phyloP scores from a whole-genome alignment of 768 basidiomycete species.

The Erythrobasidium yunnanense region DNA sequence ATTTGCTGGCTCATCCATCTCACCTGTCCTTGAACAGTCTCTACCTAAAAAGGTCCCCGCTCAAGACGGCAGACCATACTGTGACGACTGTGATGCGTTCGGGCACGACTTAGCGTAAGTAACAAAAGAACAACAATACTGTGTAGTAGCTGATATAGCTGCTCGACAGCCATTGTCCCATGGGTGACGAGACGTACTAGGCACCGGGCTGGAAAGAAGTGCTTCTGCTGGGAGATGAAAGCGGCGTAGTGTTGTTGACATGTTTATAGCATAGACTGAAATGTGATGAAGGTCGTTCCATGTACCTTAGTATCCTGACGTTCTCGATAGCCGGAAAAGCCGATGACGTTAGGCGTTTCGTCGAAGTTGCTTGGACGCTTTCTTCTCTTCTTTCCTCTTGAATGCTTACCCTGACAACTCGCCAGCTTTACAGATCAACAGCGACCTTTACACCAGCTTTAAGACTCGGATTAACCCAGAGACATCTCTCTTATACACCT shows the following conservation, averaged over 20 bases:
- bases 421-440: neutral
- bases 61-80: conserved; percentile 48
- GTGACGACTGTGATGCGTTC: conserved; percentile 68
- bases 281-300: no score
- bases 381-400: neutral
- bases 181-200: conserved; percentile 76
- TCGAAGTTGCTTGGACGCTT: no score
- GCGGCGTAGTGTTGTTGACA: no score
- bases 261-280: no score
- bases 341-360: no score
- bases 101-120: neutral
- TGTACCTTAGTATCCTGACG: no score
- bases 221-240: no score
- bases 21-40: conserved; percentile 20
- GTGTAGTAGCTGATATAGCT: neutral
- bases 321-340: no score
- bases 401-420: neutral
- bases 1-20: conserved; percentile 18
- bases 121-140: neutral
- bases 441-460: neutral
- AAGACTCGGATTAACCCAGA: neutral
- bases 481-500: no score
- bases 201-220: no score
- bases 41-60: no score
- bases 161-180: conserved; percentile 52